A percentile compares a stretch with the other conserved stretches of the same genome.
phyloP scores from a whole-genome alignment of 345 rosid genomes.

The Bretschneidera sinensis region DNA sequence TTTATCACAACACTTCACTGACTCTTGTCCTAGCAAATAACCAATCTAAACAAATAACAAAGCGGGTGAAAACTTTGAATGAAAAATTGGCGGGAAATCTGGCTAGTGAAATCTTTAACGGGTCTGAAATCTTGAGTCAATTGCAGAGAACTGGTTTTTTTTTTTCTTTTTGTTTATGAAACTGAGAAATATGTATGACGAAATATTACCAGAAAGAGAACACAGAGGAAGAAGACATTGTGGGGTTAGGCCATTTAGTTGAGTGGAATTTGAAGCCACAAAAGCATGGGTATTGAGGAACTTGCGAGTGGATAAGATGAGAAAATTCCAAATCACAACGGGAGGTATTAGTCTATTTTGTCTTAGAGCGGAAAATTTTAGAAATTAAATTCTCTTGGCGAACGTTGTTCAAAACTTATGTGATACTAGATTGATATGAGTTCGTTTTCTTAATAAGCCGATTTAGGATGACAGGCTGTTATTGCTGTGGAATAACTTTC shows the following conservation, averaged over 20 bases:
- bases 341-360: conserved; percentile 9
- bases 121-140: conserved; percentile 1
- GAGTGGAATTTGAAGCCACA: conserved; percentile 36
- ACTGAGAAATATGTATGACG: conserved; percentile 3
- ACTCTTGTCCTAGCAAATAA: neutral
- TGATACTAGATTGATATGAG: neutral
- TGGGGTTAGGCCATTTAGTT: neutral
- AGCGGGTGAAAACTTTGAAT: neutral
- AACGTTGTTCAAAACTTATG: neutral
- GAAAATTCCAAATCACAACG: conserved; percentile 16
- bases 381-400: neutral
- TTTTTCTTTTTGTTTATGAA: conserved; percentile 3
- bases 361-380: conserved; percentile 13
- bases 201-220: conserved; percentile 4
- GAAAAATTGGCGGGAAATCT: conserved; percentile 31
- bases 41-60: neutral
- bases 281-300: conserved; percentile 6
- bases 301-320: conserved; percentile 14
- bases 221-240: conserved; percentile 10
- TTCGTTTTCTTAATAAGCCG: neutral
- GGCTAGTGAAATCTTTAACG: neutral
- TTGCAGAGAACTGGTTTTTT: conserved; percentile 1
- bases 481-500: neutral
- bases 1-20: neutral
- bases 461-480: neutral